A percentile compares a stretch with the other conserved stretches of the same genome.
Conservation (phyloP, 1,139 yeast species). For the Citeromyces hawaiiensis region DNA sequence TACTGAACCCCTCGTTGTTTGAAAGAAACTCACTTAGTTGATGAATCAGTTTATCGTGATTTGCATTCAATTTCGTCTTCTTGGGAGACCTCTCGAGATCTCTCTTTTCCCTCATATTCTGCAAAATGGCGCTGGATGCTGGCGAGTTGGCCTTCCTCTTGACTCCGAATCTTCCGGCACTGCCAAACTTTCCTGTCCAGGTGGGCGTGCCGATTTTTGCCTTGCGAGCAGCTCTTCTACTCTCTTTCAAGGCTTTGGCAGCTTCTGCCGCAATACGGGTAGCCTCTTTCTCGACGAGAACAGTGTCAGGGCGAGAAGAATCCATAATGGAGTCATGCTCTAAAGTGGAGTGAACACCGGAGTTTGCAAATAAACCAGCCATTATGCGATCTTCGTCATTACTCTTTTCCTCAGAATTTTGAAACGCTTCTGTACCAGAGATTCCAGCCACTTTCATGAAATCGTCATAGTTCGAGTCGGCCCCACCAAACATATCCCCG, state of each 20-base stretch:
- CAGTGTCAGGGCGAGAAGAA: slow-evolving; percentile 36
- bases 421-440: slow-evolving; percentile 35
- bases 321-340: slow-evolving; percentile 71
- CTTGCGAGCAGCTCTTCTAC: slow-evolving; percentile 50
- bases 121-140: slow-evolving; percentile 3
- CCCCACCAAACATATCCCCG: slow-evolving; percentile 39
- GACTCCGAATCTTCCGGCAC: slow-evolving; percentile 46
- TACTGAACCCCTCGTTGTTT: slow-evolving; percentile 28
- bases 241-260: slow-evolving; percentile 53
- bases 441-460: slow-evolving; percentile 48
- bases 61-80: not conserved
- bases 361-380: slow-evolving; percentile 58
- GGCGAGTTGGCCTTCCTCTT: slow-evolving; percentile 5
- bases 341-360: slow-evolving; percentile 66
- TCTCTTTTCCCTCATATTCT: slow-evolving; percentile 2
- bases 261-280: slow-evolving; percentile 66
- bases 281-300: slow-evolving; percentile 66
- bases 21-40: slow-evolving; percentile 18
- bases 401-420: slow-evolving; percentile 24
- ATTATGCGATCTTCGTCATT: slow-evolving; percentile 28
- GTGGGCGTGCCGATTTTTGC: slow-evolving; percentile 79
- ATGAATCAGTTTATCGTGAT: slow-evolving; percentile 9
- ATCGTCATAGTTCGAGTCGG: slow-evolving; percentile 25
- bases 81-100: not conserved
- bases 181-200: slow-evolving; percentile 91